Conservation (phyloP, 805 yeast species). For the Ogataea saltuana region DNA sequence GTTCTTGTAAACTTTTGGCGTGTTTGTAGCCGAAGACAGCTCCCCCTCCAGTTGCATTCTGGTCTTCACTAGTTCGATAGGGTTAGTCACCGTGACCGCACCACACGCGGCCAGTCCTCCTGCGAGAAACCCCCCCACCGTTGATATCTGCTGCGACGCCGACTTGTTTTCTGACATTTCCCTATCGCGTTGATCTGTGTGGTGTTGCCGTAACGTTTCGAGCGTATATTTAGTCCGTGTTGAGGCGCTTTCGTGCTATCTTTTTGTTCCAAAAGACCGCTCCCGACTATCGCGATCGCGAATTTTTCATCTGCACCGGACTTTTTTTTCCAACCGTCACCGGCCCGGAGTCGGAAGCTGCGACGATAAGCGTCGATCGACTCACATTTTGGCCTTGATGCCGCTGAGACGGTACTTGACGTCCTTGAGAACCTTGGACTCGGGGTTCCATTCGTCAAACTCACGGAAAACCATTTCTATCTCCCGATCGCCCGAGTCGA, state of each 20-base stretch:
- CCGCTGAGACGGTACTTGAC: slow-evolving; percentile 59
- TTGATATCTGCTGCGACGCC: slow-evolving; percentile 61
- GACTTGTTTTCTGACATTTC: slow-evolving; percentile 36
- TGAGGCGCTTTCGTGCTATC: too few relatives aligned
- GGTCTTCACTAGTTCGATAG: slow-evolving; percentile 91
- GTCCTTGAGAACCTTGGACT: slow-evolving; percentile 76
- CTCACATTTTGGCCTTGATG: slow-evolving; percentile 30
- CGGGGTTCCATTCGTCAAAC: slow-evolving; percentile 88
- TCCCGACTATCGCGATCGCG: background rate
- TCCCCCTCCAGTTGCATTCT: slow-evolving; percentile 98
- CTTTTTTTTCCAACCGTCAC: too few relatives aligned
- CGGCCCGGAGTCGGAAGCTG: too few relatives aligned
- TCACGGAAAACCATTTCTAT: slow-evolving; percentile 61
- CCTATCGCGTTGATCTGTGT: background rate
- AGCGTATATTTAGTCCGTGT: too few relatives aligned
- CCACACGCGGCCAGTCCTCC: slow-evolving; percentile 97
- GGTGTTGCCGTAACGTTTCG: background rate
- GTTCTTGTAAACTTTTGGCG: slow-evolving; percentile 65
- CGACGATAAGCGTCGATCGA: background rate
- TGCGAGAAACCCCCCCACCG: slow-evolving; percentile 80
- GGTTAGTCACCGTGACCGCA: slow-evolving; percentile 96
- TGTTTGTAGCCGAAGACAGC: slow-evolving; percentile 53
- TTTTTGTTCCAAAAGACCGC: too few relatives aligned
- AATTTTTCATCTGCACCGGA: background rate
- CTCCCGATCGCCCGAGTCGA: slow-evolving; percentile 52